Evolutionary conservation across 2,329 filamentous ascomycete species (phyloP).

Genomic region (Didymella arachidicola): DNA sequence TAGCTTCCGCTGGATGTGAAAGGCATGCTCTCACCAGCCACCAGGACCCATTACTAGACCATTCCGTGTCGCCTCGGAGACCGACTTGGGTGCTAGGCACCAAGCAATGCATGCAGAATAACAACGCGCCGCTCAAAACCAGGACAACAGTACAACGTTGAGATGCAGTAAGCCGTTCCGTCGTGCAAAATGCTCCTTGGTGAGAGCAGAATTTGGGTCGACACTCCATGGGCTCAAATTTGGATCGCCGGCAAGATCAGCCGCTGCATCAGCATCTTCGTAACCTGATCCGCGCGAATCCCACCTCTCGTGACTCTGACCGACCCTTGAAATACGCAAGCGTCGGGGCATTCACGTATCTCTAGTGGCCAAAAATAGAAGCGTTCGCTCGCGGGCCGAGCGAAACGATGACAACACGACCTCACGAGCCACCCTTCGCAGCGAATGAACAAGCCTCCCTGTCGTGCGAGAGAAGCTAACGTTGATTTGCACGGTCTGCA

Average conservation of each 20-base stretch:
- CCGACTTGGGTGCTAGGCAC: neutral
- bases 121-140: conserved; percentile 12
- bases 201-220: neutral
- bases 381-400: conserved; percentile 3
- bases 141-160: conserved; percentile 15
- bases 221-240: conserved; percentile 13
- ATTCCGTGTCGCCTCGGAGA: conserved; percentile 17
- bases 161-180: conserved; percentile 9
- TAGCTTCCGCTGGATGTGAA: conserved; percentile 10
- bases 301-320: conserved; percentile 23
- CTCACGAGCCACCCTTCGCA: conserved; percentile 26
- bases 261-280: conserved; percentile 18
- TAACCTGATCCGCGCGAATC: conserved; percentile 16
- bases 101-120: conserved; percentile 11
- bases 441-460: conserved; percentile 37
- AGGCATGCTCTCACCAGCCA: conserved; percentile 13
- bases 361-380: conserved; percentile 7
- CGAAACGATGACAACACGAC: conserved; percentile 23
- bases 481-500: conserved; percentile 30
- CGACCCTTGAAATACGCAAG: conserved; percentile 19
- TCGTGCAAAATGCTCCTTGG: conserved; percentile 2
- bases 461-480: conserved; percentile 34
- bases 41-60: conserved; percentile 1
- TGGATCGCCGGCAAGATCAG: conserved; percentile 17
- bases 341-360: conserved; percentile 26